Percentiles rank a stretch among this genome's conserved stretches.
phyloP scores from a whole-genome alignment of 306 rosid genomes.

The Lathyrus oleraceus region DNA sequence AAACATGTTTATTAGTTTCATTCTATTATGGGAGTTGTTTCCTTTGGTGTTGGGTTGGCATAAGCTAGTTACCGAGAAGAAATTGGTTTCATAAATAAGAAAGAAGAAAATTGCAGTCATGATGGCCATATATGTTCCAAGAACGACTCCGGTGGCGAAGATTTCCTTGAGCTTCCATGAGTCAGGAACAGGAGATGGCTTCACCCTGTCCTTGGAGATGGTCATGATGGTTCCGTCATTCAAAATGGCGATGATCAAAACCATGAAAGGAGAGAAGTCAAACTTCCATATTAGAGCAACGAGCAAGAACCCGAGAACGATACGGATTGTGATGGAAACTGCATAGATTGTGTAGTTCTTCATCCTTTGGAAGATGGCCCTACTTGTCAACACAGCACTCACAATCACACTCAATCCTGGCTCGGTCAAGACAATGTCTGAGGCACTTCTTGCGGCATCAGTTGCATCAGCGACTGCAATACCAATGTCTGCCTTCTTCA shows the following conservation, averaged over 20 bases:
- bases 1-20: neutral
- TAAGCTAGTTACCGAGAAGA: conserved; percentile 55
- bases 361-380: conserved; percentile 94
- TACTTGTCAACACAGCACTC: conserved; percentile 81
- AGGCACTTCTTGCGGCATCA: conserved; percentile 87
- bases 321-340: conserved; percentile 85
- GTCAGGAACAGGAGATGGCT: conserved; percentile 86
- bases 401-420: conserved; percentile 85
- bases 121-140: conserved; percentile 84
- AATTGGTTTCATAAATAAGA: conserved; percentile 43
- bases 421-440: conserved; percentile 82
- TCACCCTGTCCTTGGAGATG: conserved; percentile 86
- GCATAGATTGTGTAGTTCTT: conserved; percentile 92
- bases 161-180: conserved; percentile 92
- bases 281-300: conserved; percentile 82
- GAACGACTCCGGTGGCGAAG: conserved; percentile 80
- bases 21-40: neutral
- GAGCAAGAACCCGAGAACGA: conserved; percentile 76
- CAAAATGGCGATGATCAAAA: conserved; percentile 72
- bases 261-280: conserved; percentile 90
- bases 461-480: conserved; percentile 92
- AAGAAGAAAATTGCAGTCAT: conserved; percentile 73
- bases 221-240: conserved; percentile 94
- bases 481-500: conserved; percentile 85
- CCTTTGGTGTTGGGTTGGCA: neutral